Percentiles rank a stretch among this genome's conserved stretches.
phyloP scores from a whole-genome alignment of 768 basidiomycete species.

The Boletus rubescentipes region DNA sequence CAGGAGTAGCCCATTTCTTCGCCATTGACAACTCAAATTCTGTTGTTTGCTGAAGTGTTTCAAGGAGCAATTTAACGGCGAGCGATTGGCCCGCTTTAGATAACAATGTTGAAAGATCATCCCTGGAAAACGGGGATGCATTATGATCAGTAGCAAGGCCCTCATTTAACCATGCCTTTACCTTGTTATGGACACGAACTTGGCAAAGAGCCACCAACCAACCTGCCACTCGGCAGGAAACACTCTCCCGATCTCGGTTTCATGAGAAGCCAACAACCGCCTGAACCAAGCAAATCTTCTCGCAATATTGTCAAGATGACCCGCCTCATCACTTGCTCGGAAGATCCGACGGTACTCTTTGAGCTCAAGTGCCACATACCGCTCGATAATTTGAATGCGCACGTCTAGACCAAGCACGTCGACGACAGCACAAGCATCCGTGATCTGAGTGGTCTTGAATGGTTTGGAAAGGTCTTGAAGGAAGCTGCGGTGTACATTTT shows the following conservation, averaged over 20 bases:
- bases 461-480: constrained; percentile 72
- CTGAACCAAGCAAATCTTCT: constrained; percentile 96
- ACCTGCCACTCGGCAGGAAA: constrained; percentile 90
- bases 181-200: constrained; percentile 92
- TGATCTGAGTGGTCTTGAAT: constrained; percentile 61
- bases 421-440: constrained; percentile 84
- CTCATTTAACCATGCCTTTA: constrained; percentile 28
- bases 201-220: constrained; percentile 74
- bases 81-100: constrained; percentile 75
- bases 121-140: constrained; percentile 42
- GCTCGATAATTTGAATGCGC: constrained; percentile 76
- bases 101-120: constrained; percentile 78
- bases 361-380: constrained; percentile 86
- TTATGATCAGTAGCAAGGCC: background rate
- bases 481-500: constrained; percentile 50
- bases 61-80: constrained; percentile 77
- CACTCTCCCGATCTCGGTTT: constrained; percentile 78
- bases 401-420: constrained; percentile 88
- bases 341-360: constrained; percentile 98
- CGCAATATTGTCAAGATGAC: constrained; percentile 92
- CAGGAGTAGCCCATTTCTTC: constrained; percentile 79
- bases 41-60: constrained; percentile 79
- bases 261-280: constrained; percentile 78
- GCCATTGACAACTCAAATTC: constrained; percentile 86
- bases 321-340: constrained; percentile 89